phyloP scores from a whole-genome alignment of 73 alveolate species.

The Uronychia binucleata region DNA sequence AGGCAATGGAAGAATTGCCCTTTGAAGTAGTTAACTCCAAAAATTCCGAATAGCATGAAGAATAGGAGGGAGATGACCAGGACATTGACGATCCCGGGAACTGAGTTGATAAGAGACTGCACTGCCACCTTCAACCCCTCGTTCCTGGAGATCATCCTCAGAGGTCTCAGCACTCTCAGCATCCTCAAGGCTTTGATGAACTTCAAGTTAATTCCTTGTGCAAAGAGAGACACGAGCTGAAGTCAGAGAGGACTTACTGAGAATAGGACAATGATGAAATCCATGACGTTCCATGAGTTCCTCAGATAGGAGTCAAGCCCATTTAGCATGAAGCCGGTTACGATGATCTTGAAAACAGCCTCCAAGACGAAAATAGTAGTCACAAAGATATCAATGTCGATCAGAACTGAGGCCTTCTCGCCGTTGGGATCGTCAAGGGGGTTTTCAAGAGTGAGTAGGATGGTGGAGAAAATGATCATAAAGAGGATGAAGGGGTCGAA shows the following conservation, averaged over 20 bases:
- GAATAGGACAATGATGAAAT: constrained; percentile 85
- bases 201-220: too few relatives aligned
- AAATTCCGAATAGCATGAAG: constrained; percentile 40
- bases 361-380: constrained; percentile 81
- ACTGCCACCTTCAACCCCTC: constrained; percentile 48
- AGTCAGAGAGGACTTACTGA: too few relatives aligned
- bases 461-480: constrained; percentile 51
- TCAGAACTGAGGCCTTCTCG: background rate
- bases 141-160: background rate
- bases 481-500: constrained; percentile 48
- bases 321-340: constrained; percentile 83
- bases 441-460: constrained; percentile 53
- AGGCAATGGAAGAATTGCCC: constrained; percentile 30
- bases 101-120: constrained; percentile 20
- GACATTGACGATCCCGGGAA: constrained; percentile 40
- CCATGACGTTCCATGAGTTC: constrained; percentile 90
- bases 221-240: too few relatives aligned
- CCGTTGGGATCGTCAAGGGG: constrained; percentile 49
- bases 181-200: too few relatives aligned
- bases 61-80: constrained; percentile 26
- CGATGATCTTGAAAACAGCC: constrained; percentile 73
- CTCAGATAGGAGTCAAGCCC: constrained; percentile 77
- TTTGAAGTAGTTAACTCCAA: constrained; percentile 29
- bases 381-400: constrained; percentile 63
- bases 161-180: background rate